phyloP scores from a whole-genome alignment of 2,329 filamentous ascomycete genomes.

The Exserohilum rostratum region DNA sequence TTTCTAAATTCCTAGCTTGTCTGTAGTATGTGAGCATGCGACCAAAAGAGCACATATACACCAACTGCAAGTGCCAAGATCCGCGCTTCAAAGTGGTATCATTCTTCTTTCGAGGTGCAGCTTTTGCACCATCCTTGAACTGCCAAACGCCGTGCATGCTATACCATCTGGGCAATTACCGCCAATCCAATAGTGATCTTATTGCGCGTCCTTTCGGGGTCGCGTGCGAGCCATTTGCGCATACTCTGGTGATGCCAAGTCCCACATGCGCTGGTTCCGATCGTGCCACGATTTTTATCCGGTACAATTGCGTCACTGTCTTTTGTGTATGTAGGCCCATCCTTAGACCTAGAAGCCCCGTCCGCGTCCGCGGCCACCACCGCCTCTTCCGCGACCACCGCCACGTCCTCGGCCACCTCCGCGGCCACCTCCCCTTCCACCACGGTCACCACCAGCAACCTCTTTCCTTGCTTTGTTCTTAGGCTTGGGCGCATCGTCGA shows the following conservation, averaged over 20 bases:
- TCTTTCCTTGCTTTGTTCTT: conserved; percentile 99
- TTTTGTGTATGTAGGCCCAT: conserved; percentile 7
- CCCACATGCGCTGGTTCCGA: conserved; percentile 8
- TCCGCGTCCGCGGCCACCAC: conserved; percentile 50
- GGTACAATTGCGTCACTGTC: conserved; percentile 4
- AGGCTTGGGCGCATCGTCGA: conserved; percentile 96
- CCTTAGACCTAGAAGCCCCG: conserved; percentile 33
- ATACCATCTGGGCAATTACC: conserved; percentile 8
- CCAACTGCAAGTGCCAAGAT: conserved; percentile 5
- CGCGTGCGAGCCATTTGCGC: conserved; percentile 16
- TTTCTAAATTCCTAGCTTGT: conserved; percentile 1
- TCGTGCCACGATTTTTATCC: conserved; percentile 3
- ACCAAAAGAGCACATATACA: not conserved
- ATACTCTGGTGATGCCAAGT: conserved; percentile 14
- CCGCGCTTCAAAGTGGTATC: conserved; percentile 32
- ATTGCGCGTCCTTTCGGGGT: conserved; percentile 27
- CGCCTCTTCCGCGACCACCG: conserved; percentile 49
- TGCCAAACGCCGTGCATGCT: conserved; percentile 31
- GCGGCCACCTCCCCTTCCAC: conserved; percentile 43
- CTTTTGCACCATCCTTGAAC: conserved; percentile 21
- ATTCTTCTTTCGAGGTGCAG: conserved; percentile 28
- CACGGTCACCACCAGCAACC: conserved; percentile 57
- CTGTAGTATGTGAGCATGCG: conserved; percentile 1
- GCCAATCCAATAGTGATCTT: conserved; percentile 21
- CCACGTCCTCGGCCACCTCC: conserved; percentile 52